Base-by-base conservation (phyloP, 805 yeast species). In the Cephaloascus fragrans region DNA sequence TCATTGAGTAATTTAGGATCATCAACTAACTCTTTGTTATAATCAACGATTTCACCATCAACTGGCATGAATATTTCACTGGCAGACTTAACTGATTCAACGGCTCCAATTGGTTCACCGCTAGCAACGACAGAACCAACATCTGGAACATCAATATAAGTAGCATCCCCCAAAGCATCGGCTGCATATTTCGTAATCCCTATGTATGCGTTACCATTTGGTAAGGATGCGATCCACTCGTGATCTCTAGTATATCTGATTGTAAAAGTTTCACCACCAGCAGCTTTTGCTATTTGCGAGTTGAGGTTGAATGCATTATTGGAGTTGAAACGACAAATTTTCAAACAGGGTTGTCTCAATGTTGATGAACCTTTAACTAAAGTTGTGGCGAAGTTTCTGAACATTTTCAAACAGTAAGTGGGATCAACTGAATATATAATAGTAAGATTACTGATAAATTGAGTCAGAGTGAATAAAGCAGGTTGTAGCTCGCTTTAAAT, bases 151-250 rank as follows among this genome's bases (percentile, higher is more conserved):
- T 93, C 98, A 43, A 89, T 82, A 57, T 72, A 93, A 3, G 97
- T 94, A 41, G 95, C 94, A 62, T 93, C 98, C 35, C 98, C 98
- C 44, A 93, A 75, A 5, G 97, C 95, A 53, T 88, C 96, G 18
- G 96, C 82, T 16, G 98, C 98, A 57, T 93, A 89, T 52, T 75
- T 77, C 41, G 98, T 88, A 61, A 93, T 87, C 23, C 98, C 98
- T 18, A 90, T 69, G 51, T 80, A 88, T 2, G 90, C 83, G 34
- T 80, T 69, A 44, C 85, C 85, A 61, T 89, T 96, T 19, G 75
- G 74, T 57, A 84, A 94, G 40, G 78, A 70, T 3, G 95, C 89
- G 41, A 93, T 62, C 96, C 97, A 90, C 67, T 90, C 98, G 67
- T 90, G 98, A 55, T 93, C 96, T 39, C 69, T 62, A 9, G 97